Percentiles rank a stretch among this genome's conserved stretches.
Evolutionary conservation across 352 stramenopile species (phyloP).

Genomic region (Phytophthora ohioensis): DNA sequence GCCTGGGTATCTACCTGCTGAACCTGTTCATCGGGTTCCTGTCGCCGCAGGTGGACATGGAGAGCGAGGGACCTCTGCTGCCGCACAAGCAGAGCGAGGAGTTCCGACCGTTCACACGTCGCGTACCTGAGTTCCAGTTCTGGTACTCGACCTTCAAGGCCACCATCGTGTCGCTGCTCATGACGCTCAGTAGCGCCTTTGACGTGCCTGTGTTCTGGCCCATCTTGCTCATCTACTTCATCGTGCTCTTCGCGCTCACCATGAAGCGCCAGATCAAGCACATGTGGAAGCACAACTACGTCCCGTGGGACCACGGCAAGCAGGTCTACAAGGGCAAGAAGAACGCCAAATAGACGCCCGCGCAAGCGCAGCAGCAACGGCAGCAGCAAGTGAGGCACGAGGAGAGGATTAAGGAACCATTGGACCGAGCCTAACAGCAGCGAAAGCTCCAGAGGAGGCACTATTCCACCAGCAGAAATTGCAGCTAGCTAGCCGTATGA

Average conservation of each 20-base stretch:
- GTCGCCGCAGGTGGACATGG: conserved; percentile 95
- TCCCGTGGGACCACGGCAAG: conserved; percentile 97
- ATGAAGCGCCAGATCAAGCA: conserved; percentile 99
- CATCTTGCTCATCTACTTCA: conserved; percentile 99
- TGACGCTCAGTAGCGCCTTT: conserved; percentile 99
- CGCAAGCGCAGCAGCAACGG: conserved; percentile 12
- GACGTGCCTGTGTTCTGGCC: conserved; percentile 99
- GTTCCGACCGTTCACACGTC: conserved; percentile 92
- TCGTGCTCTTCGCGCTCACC: conserved; percentile 98
- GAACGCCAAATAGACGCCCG: conserved; percentile 73
- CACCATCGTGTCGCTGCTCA: conserved; percentile 92
- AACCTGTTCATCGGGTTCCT: conserved; percentile 99
- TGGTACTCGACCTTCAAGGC: conserved; percentile 95
- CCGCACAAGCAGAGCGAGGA: conserved; percentile 92
- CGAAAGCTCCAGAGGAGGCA: conserved; percentile 4
- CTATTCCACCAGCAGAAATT: neutral
- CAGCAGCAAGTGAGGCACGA: neutral
- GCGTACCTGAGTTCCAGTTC: conserved; percentile 99
- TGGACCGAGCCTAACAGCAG: conserved; percentile 13
- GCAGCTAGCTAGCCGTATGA: conserved; percentile 7
- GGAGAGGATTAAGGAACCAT: neutral
- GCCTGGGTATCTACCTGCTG: conserved; percentile 98
- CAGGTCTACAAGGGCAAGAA: conserved; percentile 94
- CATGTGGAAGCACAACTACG: conserved; percentile 99
- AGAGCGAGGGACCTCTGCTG: conserved; percentile 90